Base-by-base conservation (phyloP, 352 stramenopile species). In the Phytophthora tentaculata region DNA sequence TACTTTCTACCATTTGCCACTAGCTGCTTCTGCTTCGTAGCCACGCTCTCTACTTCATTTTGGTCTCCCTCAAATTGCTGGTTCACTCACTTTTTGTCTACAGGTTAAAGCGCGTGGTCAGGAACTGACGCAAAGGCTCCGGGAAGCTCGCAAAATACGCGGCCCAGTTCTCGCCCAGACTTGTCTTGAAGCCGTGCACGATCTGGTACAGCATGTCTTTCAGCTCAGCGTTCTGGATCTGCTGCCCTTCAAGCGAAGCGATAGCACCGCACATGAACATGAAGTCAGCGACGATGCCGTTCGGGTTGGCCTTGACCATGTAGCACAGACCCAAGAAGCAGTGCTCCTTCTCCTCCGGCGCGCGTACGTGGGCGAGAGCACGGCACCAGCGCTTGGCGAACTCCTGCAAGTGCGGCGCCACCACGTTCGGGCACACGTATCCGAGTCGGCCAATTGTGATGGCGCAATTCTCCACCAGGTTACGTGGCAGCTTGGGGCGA, bases 241-340 rank as follows among this genome's bases (percentile, higher is more conserved):
- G 77, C 64, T 90, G 83, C 56, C 86, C 86, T 58, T 96, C 86
- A 14, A 96, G 79, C 68, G 89, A 96, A 63, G 89, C 89, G 52
- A 96, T 92, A 12, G 89, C 89, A 60, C 88, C 88, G 49, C 87
- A 95, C 84, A 96, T 93, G 74, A 92, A 94, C 87, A 96, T 95
- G 56, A 96, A 96, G 53, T 96, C 87, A 12, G 84, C 75, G 10
- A 96, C 81, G 47, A 95, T 95, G 28, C 86, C 87, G 61, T 90
- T 92, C 63, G 91, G 91, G 73, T 97, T 97, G 26, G 91, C 77
- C 76, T 96, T 92, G 58, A 97, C 88, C 79, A 97, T 94, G 73
- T 97, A 94, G 76, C 90, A 97, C 6, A 97, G 73, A 0, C 91
- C 91, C 44, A 95, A 59, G 50, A 97, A 97, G 63, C 88, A 95